Conservation (phyloP, 257 asterid genomes). For the Scutellaria minor region DNA sequence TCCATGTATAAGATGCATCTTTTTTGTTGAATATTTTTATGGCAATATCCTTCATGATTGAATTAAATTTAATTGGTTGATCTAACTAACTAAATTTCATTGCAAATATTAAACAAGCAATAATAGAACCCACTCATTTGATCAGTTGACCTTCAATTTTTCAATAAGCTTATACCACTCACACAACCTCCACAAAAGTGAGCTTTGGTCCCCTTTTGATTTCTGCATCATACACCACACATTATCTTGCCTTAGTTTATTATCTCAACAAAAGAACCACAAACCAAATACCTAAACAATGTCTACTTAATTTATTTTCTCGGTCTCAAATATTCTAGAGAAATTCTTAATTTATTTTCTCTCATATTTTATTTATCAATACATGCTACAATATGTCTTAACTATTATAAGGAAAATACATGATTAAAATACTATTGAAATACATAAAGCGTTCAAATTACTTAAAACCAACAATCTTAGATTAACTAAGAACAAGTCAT, state of each 20-base stretch:
- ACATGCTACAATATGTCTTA: no score
- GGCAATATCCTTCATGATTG: conserved; percentile 9
- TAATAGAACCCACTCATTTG: not conserved
- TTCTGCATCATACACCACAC: conserved; percentile 30
- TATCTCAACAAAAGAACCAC: not conserved
- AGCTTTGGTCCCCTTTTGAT: conserved; percentile 2
- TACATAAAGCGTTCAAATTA: no score
- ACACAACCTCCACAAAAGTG: conserved; percentile 12
- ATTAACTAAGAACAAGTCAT: no score
- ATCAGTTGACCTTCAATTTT: conserved; percentile 35
- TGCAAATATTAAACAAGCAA: not conserved
- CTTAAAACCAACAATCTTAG: no score
- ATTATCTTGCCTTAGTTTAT: conserved; percentile 2
- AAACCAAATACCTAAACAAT: no score
- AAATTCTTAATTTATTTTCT: no score
- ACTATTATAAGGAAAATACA: no score
- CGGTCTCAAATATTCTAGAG: no score
- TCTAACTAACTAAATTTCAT: not conserved
- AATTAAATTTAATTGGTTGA: conserved; percentile 11
- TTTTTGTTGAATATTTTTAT: not conserved
- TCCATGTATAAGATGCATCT: not conserved
- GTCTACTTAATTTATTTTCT: no score
- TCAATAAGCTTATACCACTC: not conserved
- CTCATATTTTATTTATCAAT: no score
- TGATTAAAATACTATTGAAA: no score